These are phyloP conservation scores for Juglanconis sp. DNA, from an alignment of 2,329 filamentous ascomycete species.

Conservation along the genomic window DNA sequence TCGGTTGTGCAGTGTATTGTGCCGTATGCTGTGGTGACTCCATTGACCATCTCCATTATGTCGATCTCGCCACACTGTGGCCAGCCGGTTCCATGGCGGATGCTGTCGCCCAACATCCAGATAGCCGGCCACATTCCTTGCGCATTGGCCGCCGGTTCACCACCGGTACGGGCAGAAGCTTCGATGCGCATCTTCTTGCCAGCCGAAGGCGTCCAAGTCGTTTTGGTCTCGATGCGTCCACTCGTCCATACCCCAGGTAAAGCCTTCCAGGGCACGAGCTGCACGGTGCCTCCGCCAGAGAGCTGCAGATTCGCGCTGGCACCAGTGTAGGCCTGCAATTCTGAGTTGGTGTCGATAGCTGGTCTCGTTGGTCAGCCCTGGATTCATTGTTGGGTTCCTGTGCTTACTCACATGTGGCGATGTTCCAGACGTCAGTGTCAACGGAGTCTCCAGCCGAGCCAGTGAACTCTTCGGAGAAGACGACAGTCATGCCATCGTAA, in stretches of 20 bases:
- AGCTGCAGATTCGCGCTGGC: conserved; percentile 47
- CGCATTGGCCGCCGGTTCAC: conserved; percentile 35
- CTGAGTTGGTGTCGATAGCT: conserved; percentile 47
- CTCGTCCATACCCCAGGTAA: conserved; percentile 47
- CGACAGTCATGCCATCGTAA: conserved; percentile 35
- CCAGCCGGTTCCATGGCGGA: conserved; percentile 48
- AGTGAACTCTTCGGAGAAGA: conserved; percentile 44
- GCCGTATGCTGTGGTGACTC: conserved; percentile 41
- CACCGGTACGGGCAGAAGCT: conserved; percentile 45
- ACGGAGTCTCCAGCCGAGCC: conserved; percentile 35
- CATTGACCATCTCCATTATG: conserved; percentile 55
- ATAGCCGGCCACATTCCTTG: conserved; percentile 59
- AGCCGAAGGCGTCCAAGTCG: conserved; percentile 41
- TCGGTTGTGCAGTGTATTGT: conserved; percentile 49
- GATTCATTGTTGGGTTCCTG: not conserved
- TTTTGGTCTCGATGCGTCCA: conserved; percentile 49
- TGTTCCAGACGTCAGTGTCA: conserved; percentile 38
- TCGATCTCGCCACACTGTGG: conserved; percentile 55
- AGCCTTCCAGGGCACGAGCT: conserved; percentile 46
- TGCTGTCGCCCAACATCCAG: conserved; percentile 52
- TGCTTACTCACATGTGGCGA: conserved; percentile 28
- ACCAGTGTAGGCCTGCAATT: conserved; percentile 47
- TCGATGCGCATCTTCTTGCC: conserved; percentile 47
- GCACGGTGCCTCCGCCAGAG: conserved; percentile 47
- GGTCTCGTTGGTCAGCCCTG: conserved; percentile 3